These are phyloP conservation scores for Aspergillus ibericus DNA, from an alignment of 2,329 filamentous ascomycete genomes.

Conservation along the genomic window DNA sequence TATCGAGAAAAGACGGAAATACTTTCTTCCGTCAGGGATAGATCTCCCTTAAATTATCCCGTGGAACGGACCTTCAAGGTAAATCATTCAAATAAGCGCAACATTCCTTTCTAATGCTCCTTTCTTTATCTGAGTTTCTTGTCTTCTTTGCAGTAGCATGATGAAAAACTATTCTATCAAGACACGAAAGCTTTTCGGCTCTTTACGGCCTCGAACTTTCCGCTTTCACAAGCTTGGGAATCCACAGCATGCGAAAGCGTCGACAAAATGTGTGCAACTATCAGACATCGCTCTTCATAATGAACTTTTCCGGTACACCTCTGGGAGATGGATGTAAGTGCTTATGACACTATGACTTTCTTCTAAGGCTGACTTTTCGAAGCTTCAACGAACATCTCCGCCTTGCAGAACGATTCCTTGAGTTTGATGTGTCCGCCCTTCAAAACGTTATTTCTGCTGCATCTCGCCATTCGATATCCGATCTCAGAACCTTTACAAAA, in stretches of 20 bases:
- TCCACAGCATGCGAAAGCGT: not conserved
- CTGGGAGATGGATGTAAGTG: conserved; percentile 25
- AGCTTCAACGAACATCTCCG: conserved; percentile 22
- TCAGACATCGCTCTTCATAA: not conserved
- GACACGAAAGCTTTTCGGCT: not conserved
- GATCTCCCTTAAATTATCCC: not conserved
- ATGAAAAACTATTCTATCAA: not conserved
- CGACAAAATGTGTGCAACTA: not conserved
- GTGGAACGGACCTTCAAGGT: not conserved
- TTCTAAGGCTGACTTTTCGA: not conserved
- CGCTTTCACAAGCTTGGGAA: not conserved
- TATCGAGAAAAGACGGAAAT: no score
- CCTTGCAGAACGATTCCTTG: conserved; percentile 15
- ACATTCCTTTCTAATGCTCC: not conserved
- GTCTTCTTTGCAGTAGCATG: not conserved
- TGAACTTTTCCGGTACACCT: conserved; percentile 22
- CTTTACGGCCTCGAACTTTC: not conserved
- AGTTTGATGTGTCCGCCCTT: conserved; percentile 24
- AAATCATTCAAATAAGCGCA: not conserved
- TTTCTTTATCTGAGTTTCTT: not conserved
- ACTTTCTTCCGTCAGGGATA: no score
- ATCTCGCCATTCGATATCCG: conserved; percentile 5
- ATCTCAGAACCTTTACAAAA: conserved; percentile 28
- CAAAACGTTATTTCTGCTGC: conserved; percentile 15
- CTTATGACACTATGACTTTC: not conserved